Conservation (phyloP, 768 basidiomycete species). For the Lactarius pseudohatsudake region DNA sequence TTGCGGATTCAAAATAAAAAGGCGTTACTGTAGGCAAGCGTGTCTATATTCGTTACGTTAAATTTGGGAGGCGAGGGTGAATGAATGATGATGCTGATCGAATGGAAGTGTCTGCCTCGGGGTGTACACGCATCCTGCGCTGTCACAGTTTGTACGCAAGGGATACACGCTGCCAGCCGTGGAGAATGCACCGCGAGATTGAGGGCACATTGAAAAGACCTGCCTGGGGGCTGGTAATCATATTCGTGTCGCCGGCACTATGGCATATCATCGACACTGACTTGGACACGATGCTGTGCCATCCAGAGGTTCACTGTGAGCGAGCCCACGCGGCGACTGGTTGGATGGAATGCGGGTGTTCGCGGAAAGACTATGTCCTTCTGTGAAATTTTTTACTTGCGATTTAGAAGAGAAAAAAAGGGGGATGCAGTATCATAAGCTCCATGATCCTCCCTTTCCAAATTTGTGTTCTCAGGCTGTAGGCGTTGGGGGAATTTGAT, state of each 20-base stretch:
- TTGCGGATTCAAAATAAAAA: too few relatives aligned
- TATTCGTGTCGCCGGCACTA: too few relatives aligned
- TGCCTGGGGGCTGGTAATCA: constrained; percentile 56
- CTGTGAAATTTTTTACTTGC: constrained; percentile 37
- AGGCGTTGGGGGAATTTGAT: neutral
- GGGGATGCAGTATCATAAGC: neutral
- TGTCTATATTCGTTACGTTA: too few relatives aligned
- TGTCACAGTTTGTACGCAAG: constrained; percentile 30
- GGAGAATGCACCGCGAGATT: constrained; percentile 51
- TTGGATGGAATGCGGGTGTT: constrained; percentile 50
- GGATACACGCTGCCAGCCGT: neutral
- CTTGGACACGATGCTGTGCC: too few relatives aligned
- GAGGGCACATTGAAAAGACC: constrained; percentile 61
- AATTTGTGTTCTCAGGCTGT: neutral
- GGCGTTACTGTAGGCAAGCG: too few relatives aligned
- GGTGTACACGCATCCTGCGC: constrained; percentile 45
- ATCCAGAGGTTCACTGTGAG: constrained; percentile 42
- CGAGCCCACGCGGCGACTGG: constrained; percentile 58
- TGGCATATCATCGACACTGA: too few relatives aligned
- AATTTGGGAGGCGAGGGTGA: too few relatives aligned
- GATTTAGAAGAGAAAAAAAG: neutral
- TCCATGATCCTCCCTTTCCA: constrained; percentile 9
- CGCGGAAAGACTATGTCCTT: constrained; percentile 52
- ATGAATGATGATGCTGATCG: too few relatives aligned
- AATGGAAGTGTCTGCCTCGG: too few relatives aligned